Evolutionary conservation across 2,329 filamentous ascomycete species (phyloP), one percentile per base, ranked within the genome.

Genomic region (Aspergillus viridinutans): DNA sequence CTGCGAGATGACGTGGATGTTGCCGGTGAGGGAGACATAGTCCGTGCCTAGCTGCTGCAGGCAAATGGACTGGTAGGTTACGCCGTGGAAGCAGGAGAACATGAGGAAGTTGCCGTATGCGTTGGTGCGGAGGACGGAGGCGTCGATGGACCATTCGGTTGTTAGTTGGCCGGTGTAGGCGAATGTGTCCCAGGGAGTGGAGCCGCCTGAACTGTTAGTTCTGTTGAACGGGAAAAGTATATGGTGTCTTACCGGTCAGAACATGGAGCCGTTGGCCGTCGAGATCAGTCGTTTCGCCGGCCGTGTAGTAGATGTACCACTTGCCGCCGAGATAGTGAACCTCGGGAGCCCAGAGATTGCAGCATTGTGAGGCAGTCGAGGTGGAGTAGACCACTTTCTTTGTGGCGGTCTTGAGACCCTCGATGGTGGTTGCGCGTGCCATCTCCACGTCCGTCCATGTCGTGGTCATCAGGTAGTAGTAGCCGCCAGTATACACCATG

Each of bases 271-370:
- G 75, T 67, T 85, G 83, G 1, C 75, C 74, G 32, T 78, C 78
- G 1, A 84, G 69, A 58, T 82, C 74, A 2, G 69, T 72, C 1
- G 68, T 67, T 25, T 72, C 73, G 0, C 81, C 81, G 1, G 81
- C 80, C 0, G 81, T 81, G 65, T 84, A 85, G 69, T 85, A 85
- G 42, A 85, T 76, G 56, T 82, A 84, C 82, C 82, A 80, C 35
- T 64, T 63, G 47, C 69, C 71, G n/a, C 78, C 74, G 7, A 84
- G 64, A 55, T 78, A 79, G 62, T 84, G 82, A 0, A 83, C 70
- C 61, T 84, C 82, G 0, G 82, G 83, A 0, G 83, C 82, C 83
- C 83, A 85, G 40, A 85, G 77, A 54, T 83, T 83, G 66, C 80
- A 81, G 67, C 79, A 81, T 17, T 80, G 73, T 3, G 71, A 72